Base-by-base conservation (phyloP, 2,329 filamentous ascomycete genomes). In the Exserohilum turcica region DNA sequence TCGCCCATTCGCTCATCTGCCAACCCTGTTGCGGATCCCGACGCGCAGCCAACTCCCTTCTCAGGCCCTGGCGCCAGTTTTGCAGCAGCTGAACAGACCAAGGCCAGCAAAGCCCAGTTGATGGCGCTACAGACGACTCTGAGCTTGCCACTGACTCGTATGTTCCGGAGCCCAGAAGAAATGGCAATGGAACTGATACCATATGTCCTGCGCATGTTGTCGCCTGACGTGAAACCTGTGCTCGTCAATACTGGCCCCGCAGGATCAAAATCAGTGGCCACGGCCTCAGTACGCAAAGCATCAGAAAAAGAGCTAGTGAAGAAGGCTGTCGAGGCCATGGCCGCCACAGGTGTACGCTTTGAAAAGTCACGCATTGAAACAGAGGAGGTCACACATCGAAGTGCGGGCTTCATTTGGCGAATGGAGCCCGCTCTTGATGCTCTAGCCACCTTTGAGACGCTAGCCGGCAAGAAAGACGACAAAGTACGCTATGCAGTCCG, bases 361-460 rank as follows among this genome's bases (percentile, higher is more conserved):
- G 89, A 96, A 61, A 88, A 87, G 67, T 88, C 89, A 10, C 86
- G 87, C 64, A 84, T 97, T 37, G 92, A 96, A 67, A 81, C 81
- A 10, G 88, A 90, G 31, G 82, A 82, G 6, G 73, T 80, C 5
- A 65, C 65, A 8, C 70, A 68, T 16, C 63, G 68, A 12, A 74
- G 67, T 52, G 83, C 85, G 29, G 86, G 84, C 62, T 97, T 87
- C 82, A 87, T 96, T 7, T 97, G 96, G 74, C 86, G 94, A 47
- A 92, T 99, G 90, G 93, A 97, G 68, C 94, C 94, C 83, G 80
- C 85, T 0, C 81, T 99, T n/a, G 94, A 99, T 74, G 80, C 83
- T 7, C 81, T 97, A 0, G 82, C 88, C 1, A 82, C 83, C 0
- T 97, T 90, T 64, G 86, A 90, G 62, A 91, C 91, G 0, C 84